phyloP scores from a whole-genome alignment of 139 green algal genomes.

The Chara braunii region DNA sequence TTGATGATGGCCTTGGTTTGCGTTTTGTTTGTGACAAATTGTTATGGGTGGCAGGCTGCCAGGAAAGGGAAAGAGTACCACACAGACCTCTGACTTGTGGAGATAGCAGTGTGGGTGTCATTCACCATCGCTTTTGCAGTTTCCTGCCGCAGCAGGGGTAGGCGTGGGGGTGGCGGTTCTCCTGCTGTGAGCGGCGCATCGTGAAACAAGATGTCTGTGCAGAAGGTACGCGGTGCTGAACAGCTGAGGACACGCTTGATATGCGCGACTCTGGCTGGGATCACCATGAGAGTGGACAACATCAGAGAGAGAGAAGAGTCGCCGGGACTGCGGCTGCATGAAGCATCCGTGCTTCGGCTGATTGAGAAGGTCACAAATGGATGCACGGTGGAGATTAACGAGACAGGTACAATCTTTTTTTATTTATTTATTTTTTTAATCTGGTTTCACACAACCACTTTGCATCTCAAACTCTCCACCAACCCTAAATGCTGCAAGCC shows the following conservation, averaged over 20 bases:
- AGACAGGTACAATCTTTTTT: constrained; percentile 67
- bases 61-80: no score
- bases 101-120: no score
- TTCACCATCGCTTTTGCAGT: no score
- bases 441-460: no score
- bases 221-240: constrained; percentile 65
- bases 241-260: constrained; percentile 76
- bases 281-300: constrained; percentile 77
- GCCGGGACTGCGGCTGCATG: constrained; percentile 77
- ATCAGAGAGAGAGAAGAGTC: constrained; percentile 68
- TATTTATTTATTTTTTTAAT: no score
- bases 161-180: neutral
- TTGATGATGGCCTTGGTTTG: no score
- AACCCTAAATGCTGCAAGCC: no score
- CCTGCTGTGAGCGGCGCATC: neutral
- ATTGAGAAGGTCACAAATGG: constrained; percentile 94
- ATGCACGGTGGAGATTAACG: constrained; percentile 89
- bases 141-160: no score
- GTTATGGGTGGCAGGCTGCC: no score
- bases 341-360: constrained; percentile 85
- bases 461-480: no score
- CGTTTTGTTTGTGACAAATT: no score
- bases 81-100: no score
- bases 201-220: constrained; percentile 1
- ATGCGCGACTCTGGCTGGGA: constrained; percentile 66